phyloP scores from a whole-genome alignment of 257 asterid genomes.

The Penstemon davidsonii region DNA sequence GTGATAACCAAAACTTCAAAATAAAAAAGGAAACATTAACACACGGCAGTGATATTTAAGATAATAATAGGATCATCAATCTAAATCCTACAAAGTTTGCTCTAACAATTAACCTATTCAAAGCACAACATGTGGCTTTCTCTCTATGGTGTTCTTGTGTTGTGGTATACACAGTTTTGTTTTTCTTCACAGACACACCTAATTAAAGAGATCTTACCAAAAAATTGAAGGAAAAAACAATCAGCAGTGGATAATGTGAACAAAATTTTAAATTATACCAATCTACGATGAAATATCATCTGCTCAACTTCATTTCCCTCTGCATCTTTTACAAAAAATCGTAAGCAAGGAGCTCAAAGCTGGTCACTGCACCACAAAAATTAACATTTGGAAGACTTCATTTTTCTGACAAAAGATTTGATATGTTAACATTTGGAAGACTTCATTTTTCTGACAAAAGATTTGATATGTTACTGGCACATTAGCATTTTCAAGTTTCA shows the following conservation, averaged over 20 bases:
- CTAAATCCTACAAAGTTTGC: too few relatives aligned
- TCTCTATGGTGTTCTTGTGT: too few relatives aligned
- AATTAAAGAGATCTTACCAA: too few relatives aligned
- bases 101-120: too few relatives aligned
- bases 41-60: too few relatives aligned
- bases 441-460: not conserved
- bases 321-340: not conserved
- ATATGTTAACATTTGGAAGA: not conserved
- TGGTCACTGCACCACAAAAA: conserved; percentile 25
- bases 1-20: too few relatives aligned
- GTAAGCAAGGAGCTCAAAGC: conserved; percentile 1
- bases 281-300: not conserved
- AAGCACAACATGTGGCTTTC: too few relatives aligned
- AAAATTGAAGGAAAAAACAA: not conserved
- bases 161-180: too few relatives aligned
- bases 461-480: not conserved
- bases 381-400: not conserved
- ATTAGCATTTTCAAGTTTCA: not conserved
- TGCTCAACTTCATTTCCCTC: not conserved
- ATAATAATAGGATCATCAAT: too few relatives aligned
- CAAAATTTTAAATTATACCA: not conserved
- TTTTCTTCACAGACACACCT: too few relatives aligned
- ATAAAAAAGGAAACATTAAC: too few relatives aligned
- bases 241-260: not conserved
- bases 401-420: not conserved